These are phyloP conservation scores for Angophora floribunda DNA, from an alignment of 345 rosid species.

Conservation along the genomic window DNA sequence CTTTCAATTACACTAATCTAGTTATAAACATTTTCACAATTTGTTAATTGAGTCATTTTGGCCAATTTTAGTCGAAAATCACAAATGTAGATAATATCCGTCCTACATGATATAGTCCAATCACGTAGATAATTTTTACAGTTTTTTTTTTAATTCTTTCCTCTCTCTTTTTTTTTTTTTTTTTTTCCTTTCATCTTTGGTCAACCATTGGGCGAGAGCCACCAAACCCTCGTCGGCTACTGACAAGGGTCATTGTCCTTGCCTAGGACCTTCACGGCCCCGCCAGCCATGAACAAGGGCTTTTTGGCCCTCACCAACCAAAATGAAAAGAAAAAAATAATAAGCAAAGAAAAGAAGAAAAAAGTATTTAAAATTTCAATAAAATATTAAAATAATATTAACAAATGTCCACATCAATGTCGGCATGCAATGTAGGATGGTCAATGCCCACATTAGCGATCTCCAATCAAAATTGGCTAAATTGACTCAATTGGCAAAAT, in stretches of 20 bases:
- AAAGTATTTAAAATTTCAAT: no score
- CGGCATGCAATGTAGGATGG: not conserved
- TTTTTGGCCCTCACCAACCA: fast-evolving
- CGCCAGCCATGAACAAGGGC: not conserved
- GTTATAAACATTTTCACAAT: no score
- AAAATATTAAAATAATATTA: no score
- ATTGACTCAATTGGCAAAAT: not conserved
- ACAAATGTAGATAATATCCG: fast-evolving
- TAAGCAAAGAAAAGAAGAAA: not conserved
- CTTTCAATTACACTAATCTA: no score
- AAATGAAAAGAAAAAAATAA: no score
- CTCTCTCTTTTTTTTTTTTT: no score
- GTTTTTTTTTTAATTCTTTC: not conserved
- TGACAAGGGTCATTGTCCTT: fast-evolving
- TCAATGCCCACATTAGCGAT: fast-evolving
- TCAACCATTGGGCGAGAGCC: not conserved
- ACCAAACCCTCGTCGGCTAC: not conserved
- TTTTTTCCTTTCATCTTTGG: not conserved
- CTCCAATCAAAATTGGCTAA: fast-evolving
- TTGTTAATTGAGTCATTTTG: no score
- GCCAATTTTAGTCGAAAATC: fast-evolving
- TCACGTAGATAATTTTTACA: not conserved
- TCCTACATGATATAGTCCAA: fast-evolving
- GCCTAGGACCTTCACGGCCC: not conserved
- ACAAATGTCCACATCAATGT: not conserved